A percentile compares a stretch with the other conserved stretches of the same genome.
phyloP scores from a whole-genome alignment of 1,284 basidiomycete species.

The Malassezia sympodialis region DNA sequence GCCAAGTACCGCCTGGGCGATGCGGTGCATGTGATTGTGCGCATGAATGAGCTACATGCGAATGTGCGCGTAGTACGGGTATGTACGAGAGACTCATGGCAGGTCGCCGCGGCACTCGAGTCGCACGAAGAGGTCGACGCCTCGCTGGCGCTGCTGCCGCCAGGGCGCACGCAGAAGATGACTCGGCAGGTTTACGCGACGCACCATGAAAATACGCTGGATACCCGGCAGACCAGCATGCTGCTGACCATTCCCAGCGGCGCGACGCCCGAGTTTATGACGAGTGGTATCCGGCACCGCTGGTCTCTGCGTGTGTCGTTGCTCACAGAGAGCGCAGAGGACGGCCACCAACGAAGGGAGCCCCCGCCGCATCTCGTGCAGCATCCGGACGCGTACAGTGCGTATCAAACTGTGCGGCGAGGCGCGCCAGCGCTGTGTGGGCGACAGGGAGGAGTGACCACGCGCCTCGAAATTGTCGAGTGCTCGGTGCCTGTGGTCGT shows the following conservation, averaged over 20 bases:
- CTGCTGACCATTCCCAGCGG: slow-evolving; percentile 33
- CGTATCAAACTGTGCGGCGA: slow-evolving; percentile 30
- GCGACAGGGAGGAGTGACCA: not conserved
- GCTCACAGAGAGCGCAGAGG: slow-evolving; percentile 24
- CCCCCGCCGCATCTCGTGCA: slow-evolving; percentile 32
- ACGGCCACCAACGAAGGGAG: slow-evolving; percentile 4
- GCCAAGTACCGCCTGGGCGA: slow-evolving; percentile 44
- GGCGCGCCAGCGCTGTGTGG: slow-evolving; percentile 21
- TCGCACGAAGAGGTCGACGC: slow-evolving; percentile 41
- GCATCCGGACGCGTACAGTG: slow-evolving; percentile 27
- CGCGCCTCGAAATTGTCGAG: slow-evolving; percentile 38
- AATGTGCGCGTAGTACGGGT: slow-evolving; percentile 32
- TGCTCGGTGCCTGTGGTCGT: slow-evolving; percentile 39
- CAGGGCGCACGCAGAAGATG: slow-evolving; percentile 21
- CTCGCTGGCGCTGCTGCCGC: slow-evolving; percentile 27
- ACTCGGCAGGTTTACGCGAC: slow-evolving; percentile 34
- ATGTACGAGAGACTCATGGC: not conserved
- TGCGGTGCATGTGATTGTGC: slow-evolving; percentile 34
- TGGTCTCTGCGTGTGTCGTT: slow-evolving; percentile 38
- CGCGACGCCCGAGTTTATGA: slow-evolving; percentile 38
- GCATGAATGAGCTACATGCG: slow-evolving; percentile 28
- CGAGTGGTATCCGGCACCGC: slow-evolving; percentile 34
- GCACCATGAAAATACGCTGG: slow-evolving; percentile 36
- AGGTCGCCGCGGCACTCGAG: slow-evolving; percentile 32
- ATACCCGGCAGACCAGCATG: slow-evolving; percentile 31